phyloP scores from a whole-genome alignment of 2,329 filamentous ascomycete genomes.

The Ceratocystis alfenasii region DNA sequence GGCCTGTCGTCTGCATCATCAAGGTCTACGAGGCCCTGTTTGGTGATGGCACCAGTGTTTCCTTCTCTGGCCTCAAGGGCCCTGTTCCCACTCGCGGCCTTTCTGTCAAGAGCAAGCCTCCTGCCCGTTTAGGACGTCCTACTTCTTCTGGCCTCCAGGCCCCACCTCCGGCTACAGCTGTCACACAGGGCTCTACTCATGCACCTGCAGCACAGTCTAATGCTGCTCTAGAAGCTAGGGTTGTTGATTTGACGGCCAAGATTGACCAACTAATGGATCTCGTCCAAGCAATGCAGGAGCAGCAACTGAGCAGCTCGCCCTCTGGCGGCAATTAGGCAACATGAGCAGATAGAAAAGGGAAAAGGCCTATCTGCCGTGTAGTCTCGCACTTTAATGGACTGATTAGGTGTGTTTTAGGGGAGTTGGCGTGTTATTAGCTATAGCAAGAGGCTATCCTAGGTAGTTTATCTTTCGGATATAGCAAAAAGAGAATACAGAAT shows the following conservation, averaged over 20 bases:
- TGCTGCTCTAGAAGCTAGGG: conserved; percentile 38
- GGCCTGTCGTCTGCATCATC: conserved; percentile 59
- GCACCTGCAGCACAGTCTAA: conserved; percentile 25
- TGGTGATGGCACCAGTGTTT: conserved; percentile 32
- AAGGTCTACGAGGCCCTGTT: conserved; percentile 50
- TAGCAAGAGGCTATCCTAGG: too few relatives aligned
- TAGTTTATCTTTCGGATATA: too few relatives aligned
- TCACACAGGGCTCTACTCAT: conserved; percentile 26
- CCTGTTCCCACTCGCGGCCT: conserved; percentile 17
- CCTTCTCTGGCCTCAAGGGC: conserved; percentile 40
- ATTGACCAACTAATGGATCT: conserved; percentile 46
- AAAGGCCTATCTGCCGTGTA: neutral
- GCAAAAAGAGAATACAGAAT: too few relatives aligned
- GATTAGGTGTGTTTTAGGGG: neutral
- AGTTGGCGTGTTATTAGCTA: too few relatives aligned
- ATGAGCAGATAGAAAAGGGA: neutral
- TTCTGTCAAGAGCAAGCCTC: conserved; percentile 4
- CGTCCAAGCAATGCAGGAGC: conserved; percentile 39
- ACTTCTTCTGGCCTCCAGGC: neutral
- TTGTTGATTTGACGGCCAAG: conserved; percentile 44
- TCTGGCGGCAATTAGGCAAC: neutral
- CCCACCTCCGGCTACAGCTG: neutral
- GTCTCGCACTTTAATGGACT: neutral
- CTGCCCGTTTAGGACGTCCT: conserved; percentile 4
- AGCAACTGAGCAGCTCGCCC: conserved; percentile 24